These are phyloP conservation scores for Hanseniaspora lachancei DNA, from an alignment of 805 yeast species.

Conservation along the genomic window DNA sequence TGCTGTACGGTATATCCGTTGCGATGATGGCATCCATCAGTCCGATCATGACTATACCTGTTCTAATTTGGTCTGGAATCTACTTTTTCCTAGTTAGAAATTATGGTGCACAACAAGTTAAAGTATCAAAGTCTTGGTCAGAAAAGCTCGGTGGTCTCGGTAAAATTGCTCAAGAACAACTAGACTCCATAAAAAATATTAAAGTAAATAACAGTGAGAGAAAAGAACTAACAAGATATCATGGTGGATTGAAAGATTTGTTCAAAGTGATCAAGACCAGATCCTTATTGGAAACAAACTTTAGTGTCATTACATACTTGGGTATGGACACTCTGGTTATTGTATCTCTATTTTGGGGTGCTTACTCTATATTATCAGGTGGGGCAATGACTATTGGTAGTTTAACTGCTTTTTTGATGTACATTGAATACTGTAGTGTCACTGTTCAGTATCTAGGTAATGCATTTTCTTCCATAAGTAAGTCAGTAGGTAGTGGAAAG, in stretches of 20 bases:
- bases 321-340: conserved; percentile 75
- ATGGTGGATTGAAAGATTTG: conserved; percentile 53
- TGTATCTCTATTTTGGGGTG: conserved; percentile 66
- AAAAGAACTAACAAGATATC: conserved; percentile 64
- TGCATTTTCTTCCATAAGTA: conserved; percentile 91
- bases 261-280: conserved; percentile 62
- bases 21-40: conserved; percentile 85
- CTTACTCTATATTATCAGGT: conserved; percentile 54
- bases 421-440: conserved; percentile 86
- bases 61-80: conserved; percentile 71
- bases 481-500: conserved; percentile 93
- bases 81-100: conserved; percentile 61
- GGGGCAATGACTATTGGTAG: conserved; percentile 80
- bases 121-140: conserved; percentile 65
- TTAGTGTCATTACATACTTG: conserved; percentile 63
- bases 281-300: conserved; percentile 66
- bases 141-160: conserved; percentile 77
- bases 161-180: conserved; percentile 83
- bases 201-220: conserved; percentile 86
- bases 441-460: conserved; percentile 86
- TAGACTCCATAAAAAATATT: conserved; percentile 74
- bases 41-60: conserved; percentile 63
- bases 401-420: conserved; percentile 83
- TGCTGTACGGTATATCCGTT: conserved; percentile 74
- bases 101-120: conserved; percentile 71